Evolutionary conservation across 495 filamentous ascomycete species (phyloP), one percentile per base, ranked within the genome.

Genomic region (Neurospora hispaniola): DNA sequence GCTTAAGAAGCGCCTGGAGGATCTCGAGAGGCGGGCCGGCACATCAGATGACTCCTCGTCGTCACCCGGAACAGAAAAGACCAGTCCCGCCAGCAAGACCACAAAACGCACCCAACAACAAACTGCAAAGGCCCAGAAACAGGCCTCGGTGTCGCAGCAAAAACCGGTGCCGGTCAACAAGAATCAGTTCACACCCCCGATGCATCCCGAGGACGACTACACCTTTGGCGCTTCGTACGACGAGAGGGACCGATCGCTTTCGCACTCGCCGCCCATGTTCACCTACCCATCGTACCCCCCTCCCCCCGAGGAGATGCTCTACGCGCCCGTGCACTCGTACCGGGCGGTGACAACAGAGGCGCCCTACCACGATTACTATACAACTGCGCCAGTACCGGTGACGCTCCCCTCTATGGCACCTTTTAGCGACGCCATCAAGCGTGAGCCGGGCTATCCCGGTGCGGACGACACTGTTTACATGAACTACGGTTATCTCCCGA

Each of bases 1-100:
- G 89, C 89, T 99, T 72, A 99, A 99, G 92, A 93, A 92, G 82
- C 90, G 95, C 78, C 87, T 99, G 79, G 95, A 99, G 83, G 96
- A 99, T 76, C 90, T 99, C 71, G 96, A 99, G 86, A 89, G 94
- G 76, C 88, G 95, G 74, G 96, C 96, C 39, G 93, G 92, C 31
- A 94, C 92, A 23, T 90, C 91, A 71, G 96, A 94, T 43, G 85
- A 89, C 86, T 81, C 83, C 81, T 78, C 89, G 76, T 78, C 89
- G 76, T 88, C 84, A 74, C 80, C 82, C 8, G 76, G 82, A 79
- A 76, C 83, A 70, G 82, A 86, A 75, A 83, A 87, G 83, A 76
- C 87, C 82, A 80, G 79, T 81, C 80, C 86, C 77, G 75, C 80
- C 75, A 76, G 83, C 80, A 80, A 81, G 77, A 76, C 86, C 85